These are phyloP conservation scores for Hirsutella thompsonii DNA, from an alignment of 2,329 filamentous ascomycete genomes.

Conservation along the genomic window DNA sequence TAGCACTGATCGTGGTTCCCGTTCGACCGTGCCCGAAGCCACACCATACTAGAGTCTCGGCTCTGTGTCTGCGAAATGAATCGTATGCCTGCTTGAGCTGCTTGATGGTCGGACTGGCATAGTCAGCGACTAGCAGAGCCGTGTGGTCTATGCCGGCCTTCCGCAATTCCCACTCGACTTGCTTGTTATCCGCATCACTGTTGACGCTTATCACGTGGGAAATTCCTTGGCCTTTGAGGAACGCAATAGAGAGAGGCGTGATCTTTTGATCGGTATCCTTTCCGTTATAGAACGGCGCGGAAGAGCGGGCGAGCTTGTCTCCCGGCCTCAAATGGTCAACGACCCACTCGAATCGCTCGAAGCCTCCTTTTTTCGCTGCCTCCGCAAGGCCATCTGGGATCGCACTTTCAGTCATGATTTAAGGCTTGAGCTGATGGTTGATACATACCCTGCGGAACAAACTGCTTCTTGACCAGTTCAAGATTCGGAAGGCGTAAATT, in stretches of 20 bases:
- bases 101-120: not conserved
- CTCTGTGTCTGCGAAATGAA: not conserved
- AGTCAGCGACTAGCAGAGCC: not conserved
- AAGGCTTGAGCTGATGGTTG: no score
- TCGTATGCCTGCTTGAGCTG: not conserved
- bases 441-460: no score
- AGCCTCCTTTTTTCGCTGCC: not conserved
- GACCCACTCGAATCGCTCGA: not conserved
- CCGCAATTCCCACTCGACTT: not conserved
- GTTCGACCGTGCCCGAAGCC: slow-evolving; percentile 6
- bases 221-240: slow-evolving; percentile 1
- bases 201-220: slow-evolving; percentile 2
- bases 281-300: slow-evolving; percentile 1
- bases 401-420: no score
- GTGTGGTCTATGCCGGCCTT: slow-evolving; percentile 1
- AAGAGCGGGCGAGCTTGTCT: slow-evolving; percentile 3
- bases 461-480: no score
- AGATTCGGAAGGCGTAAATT: no score
- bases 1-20: slow-evolving; percentile 2
- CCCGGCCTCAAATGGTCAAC: not conserved
- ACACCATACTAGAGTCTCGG: slow-evolving; percentile 5
- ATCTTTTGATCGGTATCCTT: not conserved
- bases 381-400: no score
- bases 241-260: not conserved
- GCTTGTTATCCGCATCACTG: not conserved